Base-by-base conservation (phyloP, 306 rosid species). In the Dryas drummondii region DNA sequence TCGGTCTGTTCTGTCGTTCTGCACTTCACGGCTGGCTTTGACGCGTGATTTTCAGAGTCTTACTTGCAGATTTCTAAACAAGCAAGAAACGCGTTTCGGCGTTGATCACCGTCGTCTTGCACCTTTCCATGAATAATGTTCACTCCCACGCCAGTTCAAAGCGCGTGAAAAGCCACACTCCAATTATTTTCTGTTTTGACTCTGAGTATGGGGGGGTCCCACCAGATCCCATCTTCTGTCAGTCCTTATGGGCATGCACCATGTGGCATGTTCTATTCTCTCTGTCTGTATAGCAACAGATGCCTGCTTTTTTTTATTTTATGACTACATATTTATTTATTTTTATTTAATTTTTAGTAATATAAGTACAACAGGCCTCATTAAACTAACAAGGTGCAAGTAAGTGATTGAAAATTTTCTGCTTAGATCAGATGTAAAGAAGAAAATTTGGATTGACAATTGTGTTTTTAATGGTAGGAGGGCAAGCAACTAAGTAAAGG, bases 191-290 rank as follows among this genome's bases (percentile, higher is more conserved):
- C 16, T 32, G 13, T 16, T n/a, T 11, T 50, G 57, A 13, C 19
- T 10, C 3, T 1, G 46, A 27, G 13, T 60, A 10, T 14, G 0
- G 62, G 7, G 7, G 64, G 61, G 26, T 5, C 72, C 62, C 58
- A 63, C 58, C 46, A 71, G 41, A 71, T 57, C 67, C 58, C 50
- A 66, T 82, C 79, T 53, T 51, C 37, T 42, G 63, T 63, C 70
- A 73, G 52, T 54, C 57, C 60, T 49, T 58, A 57, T 51, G 27
- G 19, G 10, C 50, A 71, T 54, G 77, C 46, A 64, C 61, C 73
- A 78, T 66, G 78, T 82, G 86, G 64, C 52, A 26, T 46, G 62
- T 70, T 53, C 14, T 9, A 16, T 57, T 53, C 69, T 65, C 68
- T 58, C 46, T 76, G 70, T 56, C 71, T 50, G 14, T 53, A 62